Evolutionary conservation across 306 rosid species (phyloP), one percentile per base, ranked within the genome.

Genomic region (Elaeagnus macrophylla): DNA sequence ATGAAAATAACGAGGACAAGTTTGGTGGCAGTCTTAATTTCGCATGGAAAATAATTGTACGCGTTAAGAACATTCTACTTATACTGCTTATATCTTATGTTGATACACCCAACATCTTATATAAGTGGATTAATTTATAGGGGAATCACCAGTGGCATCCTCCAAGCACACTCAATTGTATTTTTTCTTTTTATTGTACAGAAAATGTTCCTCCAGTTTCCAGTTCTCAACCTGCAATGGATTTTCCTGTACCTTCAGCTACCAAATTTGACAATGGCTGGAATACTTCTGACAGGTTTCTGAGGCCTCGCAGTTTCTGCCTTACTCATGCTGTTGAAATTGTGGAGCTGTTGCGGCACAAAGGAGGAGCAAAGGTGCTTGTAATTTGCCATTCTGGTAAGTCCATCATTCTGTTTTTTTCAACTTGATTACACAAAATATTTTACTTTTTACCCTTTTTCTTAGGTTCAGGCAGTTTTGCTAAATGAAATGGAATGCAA

Each of bases 351-450:
- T 73, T 91, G 85, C 85, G 63, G 75, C 19, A 74, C 64, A 87
- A 77, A 82, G 99, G 96, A 56, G 96, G 99, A 75, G 94, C 85
- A 11, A 79, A 75, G 50, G 65, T 84, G 70, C 96, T 91, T 75
- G 80, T 84, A 48, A 83, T 84, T 71, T 87, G 99, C 75, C 99
- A 91, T 87, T 87, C 99, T 75, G 99, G 99, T 91, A 70, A 48
- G 76, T 69, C 42, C 36, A 51, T 25, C 44, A 8, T 19, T 20
- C 42, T 17, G 20, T 51, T 61, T 7, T 20, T 18, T 12, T 8
- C 41, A 44, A 37, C 36, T 47, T 37, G 13, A n/a, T 55, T 47
- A 18, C 37, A 9, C 7, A 49, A 17, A 17, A 17, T 9, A 16
- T 18, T 49, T 49, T 8, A 17, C 37, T 9, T 19, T 18, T 18